Base-by-base conservation (phyloP, 1,284 basidiomycete species). In the Macrocystidia cucumis region DNA sequence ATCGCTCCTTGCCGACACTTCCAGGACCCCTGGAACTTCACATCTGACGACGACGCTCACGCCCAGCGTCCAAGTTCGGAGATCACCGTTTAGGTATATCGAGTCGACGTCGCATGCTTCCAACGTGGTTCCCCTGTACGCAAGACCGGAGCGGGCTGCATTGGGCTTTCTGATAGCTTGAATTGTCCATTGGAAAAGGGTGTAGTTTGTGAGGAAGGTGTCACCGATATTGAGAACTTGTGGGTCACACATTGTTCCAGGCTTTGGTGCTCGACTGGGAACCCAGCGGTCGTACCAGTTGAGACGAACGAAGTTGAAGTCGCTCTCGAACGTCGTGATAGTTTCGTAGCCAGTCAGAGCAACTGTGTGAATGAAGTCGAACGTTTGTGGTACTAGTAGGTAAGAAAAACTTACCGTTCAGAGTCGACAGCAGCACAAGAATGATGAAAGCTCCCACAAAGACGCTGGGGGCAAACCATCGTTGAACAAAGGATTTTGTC, bases 191-290 rank as follows among this genome's bases (percentile, higher is more conserved):
- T 47, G 40, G 31, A 54, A 55, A 8, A 48, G 28, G 1, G 46
- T 39, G 35, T 47, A 46, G 35, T 54, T 52, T 25, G 48, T 51
- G 1, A 44, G 46, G 14, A 55, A 44, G 2, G 45, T 29, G 23
- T 55, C 52, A 2, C 51, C 50, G 4, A 49, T 29, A 11, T 46
- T 47, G 34, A 51, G 42, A 12, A 51, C 29, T 21, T 47, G 45
- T 5, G 46, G 34, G 21, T 49, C 45, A 35, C 52, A 55, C 8
- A 50, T 42, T 1, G 51, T 45, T 3, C 51, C 50, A 4, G 49
- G 44, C 18, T 44, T 46, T 7, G 41, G 17, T 7, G 12, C 29
- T 21, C 32, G 39, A 22, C 27, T 33, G 7, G 47, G 46, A 12
- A 48, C 34, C 18, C 41, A 47, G 4, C 21, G 13, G 14, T 45